Evolutionary conservation across 768 basidiomycete genomes (phyloP).

Genomic region (Psilocybe cyanescens): DNA sequence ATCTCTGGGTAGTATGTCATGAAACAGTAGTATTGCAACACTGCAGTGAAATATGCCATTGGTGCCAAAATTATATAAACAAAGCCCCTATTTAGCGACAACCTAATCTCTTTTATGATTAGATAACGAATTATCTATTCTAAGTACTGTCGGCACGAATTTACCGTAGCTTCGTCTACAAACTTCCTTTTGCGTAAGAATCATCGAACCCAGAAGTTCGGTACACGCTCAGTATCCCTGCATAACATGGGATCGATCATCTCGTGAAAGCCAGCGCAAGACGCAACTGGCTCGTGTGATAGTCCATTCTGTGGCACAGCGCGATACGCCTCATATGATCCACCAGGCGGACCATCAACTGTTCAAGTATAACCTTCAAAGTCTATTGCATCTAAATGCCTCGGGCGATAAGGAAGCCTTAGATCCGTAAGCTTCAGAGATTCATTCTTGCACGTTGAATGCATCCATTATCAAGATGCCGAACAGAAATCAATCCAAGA

Average conservation of each 20-base stretch:
- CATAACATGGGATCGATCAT: not conserved
- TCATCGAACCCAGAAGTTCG: conserved; percentile 6
- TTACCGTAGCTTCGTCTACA: conserved; percentile 11
- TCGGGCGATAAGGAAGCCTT: not conserved
- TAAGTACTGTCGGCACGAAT: conserved; percentile 6
- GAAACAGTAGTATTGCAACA: too few relatives aligned
- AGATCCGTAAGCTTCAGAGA: not conserved
- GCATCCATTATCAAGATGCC: not conserved
- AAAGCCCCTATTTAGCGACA: too few relatives aligned
- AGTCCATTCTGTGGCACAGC: not conserved
- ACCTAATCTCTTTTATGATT: not conserved
- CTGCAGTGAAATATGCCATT: too few relatives aligned
- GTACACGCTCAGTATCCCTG: conserved; percentile 11
- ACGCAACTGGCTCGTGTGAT: not conserved
- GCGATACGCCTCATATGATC: not conserved
- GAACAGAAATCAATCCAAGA: not conserved
- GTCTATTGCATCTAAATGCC: not conserved
- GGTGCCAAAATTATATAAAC: too few relatives aligned
- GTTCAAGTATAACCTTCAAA: not conserved
- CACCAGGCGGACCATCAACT: not conserved
- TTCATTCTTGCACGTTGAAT: not conserved
- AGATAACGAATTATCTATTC: not conserved
- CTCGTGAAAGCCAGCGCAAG: not conserved
- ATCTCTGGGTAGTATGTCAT: too few relatives aligned
- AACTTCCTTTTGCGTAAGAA: conserved; percentile 6